Percentiles rank a stretch among this genome's conserved stretches.
phyloP scores from a whole-genome alignment of 2,329 filamentous ascomycete genomes.

The Talaromyces atroroseus region DNA sequence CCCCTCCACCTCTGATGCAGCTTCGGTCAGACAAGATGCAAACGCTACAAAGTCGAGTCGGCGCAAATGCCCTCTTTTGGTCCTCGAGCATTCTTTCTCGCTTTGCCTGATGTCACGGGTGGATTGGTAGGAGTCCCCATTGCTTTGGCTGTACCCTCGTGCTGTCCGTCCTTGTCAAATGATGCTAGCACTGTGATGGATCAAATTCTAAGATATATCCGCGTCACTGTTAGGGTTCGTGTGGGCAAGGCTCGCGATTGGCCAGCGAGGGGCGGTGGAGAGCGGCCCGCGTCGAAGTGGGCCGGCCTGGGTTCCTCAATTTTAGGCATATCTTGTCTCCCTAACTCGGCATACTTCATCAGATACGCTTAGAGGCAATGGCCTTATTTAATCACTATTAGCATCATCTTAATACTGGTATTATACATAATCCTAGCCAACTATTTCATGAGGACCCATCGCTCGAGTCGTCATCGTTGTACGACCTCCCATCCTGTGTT shows the following conservation, averaged over 20 bases:
- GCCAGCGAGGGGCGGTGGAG: background rate
- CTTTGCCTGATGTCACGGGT: background rate
- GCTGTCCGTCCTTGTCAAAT: background rate
- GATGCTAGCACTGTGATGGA: background rate
- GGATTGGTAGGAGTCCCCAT: background rate
- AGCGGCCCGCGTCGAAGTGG: background rate
- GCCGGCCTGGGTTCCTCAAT: background rate
- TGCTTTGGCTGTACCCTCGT: background rate
- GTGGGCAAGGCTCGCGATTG: background rate
- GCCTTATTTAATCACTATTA: too few relatives aligned
- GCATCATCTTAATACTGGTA: too few relatives aligned
- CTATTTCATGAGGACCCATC: background rate
- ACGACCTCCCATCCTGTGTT: background rate
- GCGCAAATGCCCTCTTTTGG: background rate
- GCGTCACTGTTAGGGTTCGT: background rate
- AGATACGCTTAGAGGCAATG: too few relatives aligned
- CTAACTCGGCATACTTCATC: too few relatives aligned
- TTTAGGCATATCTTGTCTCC: background rate
- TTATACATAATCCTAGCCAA: background rate
- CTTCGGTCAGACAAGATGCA: background rate
- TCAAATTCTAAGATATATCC: background rate
- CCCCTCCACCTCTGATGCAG: background rate
- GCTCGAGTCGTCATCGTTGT: background rate
- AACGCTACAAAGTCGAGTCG: background rate
- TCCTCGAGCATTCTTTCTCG: background rate